Percentiles rank a stretch among this genome's conserved stretches.
Conservation (phyloP, 768 basidiomycete genomes). For the Mycena alexandri region DNA sequence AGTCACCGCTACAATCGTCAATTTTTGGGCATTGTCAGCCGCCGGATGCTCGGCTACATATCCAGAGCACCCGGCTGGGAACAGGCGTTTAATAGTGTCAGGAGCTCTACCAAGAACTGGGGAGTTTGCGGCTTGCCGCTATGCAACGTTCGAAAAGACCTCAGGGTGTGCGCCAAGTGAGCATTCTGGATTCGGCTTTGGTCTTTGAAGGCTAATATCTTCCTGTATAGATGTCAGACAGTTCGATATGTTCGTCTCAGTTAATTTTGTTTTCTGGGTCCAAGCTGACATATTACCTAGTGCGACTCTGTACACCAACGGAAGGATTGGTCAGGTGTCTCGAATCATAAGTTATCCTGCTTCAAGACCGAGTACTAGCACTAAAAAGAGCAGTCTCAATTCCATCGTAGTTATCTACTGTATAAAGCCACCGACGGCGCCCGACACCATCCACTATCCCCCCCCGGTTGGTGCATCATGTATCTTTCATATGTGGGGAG, state of each 20-base stretch:
- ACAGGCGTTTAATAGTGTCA: slow-evolving; percentile 12
- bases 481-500: no score
- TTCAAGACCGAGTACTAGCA: slow-evolving; percentile 26
- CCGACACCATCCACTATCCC: no score
- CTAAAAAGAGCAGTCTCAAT: no score
- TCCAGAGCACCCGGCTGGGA: neutral
- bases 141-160: slow-evolving; percentile 23
- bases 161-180: slow-evolving; percentile 30
- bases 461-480: no score
- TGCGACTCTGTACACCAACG: slow-evolving; percentile 25
- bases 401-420: no score
- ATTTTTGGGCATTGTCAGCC: slow-evolving; percentile 30
- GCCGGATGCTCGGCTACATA: slow-evolving; percentile 20
- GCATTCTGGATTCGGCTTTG: neutral
- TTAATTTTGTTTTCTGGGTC: neutral
- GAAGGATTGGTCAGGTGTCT: slow-evolving; percentile 16
- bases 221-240: slow-evolving; percentile 21
- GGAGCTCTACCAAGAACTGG: slow-evolving; percentile 30
- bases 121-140: slow-evolving; percentile 28
- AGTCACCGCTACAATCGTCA: slow-evolving; percentile 22
- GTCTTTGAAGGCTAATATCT: neutral
- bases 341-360: slow-evolving; percentile 24
- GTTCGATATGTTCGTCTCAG: slow-evolving; percentile 32
- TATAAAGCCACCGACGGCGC: no score
- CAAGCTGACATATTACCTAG: slow-evolving; percentile 10